Base-by-base conservation (phyloP, 2,329 filamentous ascomycete species). In the Penicillium sp. region DNA sequence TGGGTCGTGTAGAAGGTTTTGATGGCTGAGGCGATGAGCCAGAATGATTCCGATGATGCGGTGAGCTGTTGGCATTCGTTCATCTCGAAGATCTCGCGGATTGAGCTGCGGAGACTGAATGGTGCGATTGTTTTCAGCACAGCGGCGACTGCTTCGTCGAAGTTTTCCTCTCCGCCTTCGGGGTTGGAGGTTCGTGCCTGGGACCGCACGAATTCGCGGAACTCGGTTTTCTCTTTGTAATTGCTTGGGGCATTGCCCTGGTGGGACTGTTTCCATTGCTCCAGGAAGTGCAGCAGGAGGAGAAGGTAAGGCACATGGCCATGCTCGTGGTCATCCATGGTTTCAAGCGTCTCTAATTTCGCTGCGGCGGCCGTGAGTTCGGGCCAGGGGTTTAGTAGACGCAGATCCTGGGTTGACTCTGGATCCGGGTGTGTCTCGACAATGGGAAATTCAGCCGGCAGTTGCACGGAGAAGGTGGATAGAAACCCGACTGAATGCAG, bases 401-500 rank as follows among this genome's bases (percentile, higher is more conserved):
- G 84, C 29, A 99, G 78, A 61, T 99, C 93, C 49, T 87, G 85
- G 0, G 83, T 93, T 7, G 89, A 84, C 33, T 89, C 88, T 34
- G 89, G 83, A 55, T 95, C 90, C 0, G 93, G 93, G 64, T 99
- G 93, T 37, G 93, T 97, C 66, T 99, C 92, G 55, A 99, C 88
- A 49, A 99, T 87, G 4, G 92, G 90, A 61, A 95, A 95, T 25
- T 84, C 82, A n/a, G 82, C 77, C 9, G 88, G 86, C 25, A 95
- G 75, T 58, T 81, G 77, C 25, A 95, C 77, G n/a, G 84, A 87
- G 68, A 97, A 95, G 58, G 88, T 88, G 2, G 89, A 88, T 70
- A 93, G 95, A 73, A 95, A 96, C 25, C 93, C 93, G 34, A 87
- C 80, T n/a, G 87, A 95, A 66, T 95, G 89, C 37, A 93, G 80